A percentile compares a stretch with the other conserved stretches of the same genome.
These are phyloP conservation scores for Aspergillus ochraceus DNA, from an alignment of 2,329 filamentous ascomycete genomes.

Conservation along the genomic window DNA sequence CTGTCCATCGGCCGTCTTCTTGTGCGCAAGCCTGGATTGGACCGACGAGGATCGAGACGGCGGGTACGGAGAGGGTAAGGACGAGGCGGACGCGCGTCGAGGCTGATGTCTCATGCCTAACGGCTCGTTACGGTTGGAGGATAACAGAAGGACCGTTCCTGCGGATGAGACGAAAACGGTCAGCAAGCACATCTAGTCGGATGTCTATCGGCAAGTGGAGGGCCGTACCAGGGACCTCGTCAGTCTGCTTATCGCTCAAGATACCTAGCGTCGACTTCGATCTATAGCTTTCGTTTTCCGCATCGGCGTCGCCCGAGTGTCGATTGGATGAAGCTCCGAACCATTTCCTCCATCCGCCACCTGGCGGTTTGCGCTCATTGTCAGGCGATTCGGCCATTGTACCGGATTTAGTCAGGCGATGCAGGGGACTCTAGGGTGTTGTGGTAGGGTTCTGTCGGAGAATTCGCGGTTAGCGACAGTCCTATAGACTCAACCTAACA, in stretches of 20 bases:
- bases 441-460: neutral
- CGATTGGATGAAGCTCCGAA: conserved; percentile 12
- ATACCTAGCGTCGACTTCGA: conserved; percentile 70
- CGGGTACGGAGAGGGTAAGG: conserved; percentile 49
- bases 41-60: conserved; percentile 41
- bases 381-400: neutral
- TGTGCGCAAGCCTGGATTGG: conserved; percentile 50
- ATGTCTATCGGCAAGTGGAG: neutral
- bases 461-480: neutral
- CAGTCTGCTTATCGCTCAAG: conserved; percentile 74
- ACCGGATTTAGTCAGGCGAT: neutral
- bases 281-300: conserved; percentile 29
- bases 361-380: neutral
- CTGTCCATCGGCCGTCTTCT: conserved; percentile 75
- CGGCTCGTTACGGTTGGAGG: conserved; percentile 62
- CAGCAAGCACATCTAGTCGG: neutral
- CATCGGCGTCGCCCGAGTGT: conserved; percentile 2
- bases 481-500: neutral
- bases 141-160: conserved; percentile 63
- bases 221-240: conserved; percentile 77
- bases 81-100: conserved; percentile 58
- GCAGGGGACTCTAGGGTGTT: neutral
- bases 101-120: conserved; percentile 64
- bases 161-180: conserved; percentile 7
- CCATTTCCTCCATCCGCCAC: conserved; percentile 22